Conservation (phyloP, 2,329 filamentous ascomycete species). For the Colletotrichum somersetense region DNA sequence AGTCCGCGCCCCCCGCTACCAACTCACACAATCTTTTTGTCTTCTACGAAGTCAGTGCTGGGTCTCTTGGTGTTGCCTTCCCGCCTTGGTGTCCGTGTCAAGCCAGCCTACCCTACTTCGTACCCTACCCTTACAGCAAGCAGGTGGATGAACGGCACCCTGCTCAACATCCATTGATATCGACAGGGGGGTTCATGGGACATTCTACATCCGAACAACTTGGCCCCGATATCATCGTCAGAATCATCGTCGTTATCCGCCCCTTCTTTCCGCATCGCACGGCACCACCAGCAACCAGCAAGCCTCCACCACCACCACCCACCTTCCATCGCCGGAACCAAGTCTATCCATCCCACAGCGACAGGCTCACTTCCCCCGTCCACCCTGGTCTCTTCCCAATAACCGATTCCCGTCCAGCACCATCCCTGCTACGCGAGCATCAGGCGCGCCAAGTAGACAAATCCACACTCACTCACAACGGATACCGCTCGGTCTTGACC, state of each 20-base stretch:
- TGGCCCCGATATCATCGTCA: conserved; percentile 26
- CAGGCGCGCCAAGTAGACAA: conserved; percentile 36
- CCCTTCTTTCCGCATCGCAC: conserved; percentile 26
- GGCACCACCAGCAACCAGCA: conserved; percentile 24
- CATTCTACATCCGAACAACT: conserved; percentile 52
- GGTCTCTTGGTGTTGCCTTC: conserved; percentile 10
- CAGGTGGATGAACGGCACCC: conserved; percentile 30
- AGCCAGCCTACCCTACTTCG: neutral
- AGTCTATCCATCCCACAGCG: conserved; percentile 35
- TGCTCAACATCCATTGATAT: conserved; percentile 45
- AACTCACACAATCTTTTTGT: conserved; percentile 31
- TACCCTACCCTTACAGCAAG: conserved; percentile 1
- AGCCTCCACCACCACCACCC: conserved; percentile 17
- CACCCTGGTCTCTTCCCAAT: conserved; percentile 18
- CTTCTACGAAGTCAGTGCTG: too few relatives aligned
- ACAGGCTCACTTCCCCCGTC: conserved; percentile 19
- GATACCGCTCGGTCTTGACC: conserved; percentile 17
- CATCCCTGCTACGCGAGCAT: conserved; percentile 40
- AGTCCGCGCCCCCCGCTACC: conserved; percentile 40
- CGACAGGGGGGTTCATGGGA: conserved; percentile 54
- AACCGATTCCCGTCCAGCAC: conserved; percentile 33
- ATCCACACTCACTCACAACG: conserved; percentile 17
- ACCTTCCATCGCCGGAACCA: conserved; percentile 29
- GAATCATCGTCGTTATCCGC: conserved; percentile 19
- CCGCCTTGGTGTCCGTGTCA: conserved; percentile 39